Percentiles rank a stretch among this genome's conserved stretches.
These are phyloP conservation scores for Dactylonectria macrodidyma DNA, from an alignment of 2,329 filamentous ascomycete genomes.

Conservation along the genomic window DNA sequence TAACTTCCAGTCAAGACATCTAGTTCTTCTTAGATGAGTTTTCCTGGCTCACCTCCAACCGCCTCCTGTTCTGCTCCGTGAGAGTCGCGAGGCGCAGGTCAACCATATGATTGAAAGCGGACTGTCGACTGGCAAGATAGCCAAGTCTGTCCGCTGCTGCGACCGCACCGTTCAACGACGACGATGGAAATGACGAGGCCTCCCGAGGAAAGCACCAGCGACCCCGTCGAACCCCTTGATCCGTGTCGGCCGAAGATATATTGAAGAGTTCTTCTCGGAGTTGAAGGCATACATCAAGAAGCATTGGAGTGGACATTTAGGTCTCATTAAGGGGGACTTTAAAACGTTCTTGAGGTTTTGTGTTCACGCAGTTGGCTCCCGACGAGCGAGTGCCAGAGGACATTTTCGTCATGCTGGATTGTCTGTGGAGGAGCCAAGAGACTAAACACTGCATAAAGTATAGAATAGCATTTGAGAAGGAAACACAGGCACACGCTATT, in stretches of 20 bases:
- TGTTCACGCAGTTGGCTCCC: constrained; percentile 36
- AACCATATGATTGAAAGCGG: too few species aligned
- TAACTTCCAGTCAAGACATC: too few species aligned
- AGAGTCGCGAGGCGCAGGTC: too few species aligned
- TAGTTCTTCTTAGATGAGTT: too few species aligned
- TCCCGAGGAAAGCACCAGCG: too few species aligned
- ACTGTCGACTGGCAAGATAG: too few species aligned
- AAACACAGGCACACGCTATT: not conserved
- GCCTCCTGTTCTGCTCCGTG: too few species aligned
- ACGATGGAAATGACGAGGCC: too few species aligned
- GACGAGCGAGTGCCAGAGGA: constrained; percentile 24
- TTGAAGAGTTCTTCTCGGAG: constrained; percentile 44
- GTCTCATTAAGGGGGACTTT: constrained; percentile 38
- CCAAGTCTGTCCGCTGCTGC: too few species aligned
- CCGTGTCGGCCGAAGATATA: constrained; percentile 9
- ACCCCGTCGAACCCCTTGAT: too few species aligned
- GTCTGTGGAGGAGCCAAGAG: constrained; percentile 9
- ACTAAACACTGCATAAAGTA: not conserved
- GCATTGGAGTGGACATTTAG: constrained; percentile 34
- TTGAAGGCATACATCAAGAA: constrained; percentile 40
- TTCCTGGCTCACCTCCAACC: too few species aligned
- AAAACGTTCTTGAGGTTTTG: constrained; percentile 38
- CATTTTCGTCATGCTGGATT: constrained; percentile 30
- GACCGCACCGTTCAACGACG: too few species aligned
- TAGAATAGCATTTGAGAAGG: constrained; percentile 5